Conservation (phyloP, 1,284 basidiomycete species). For the Malassezia caprae region DNA sequence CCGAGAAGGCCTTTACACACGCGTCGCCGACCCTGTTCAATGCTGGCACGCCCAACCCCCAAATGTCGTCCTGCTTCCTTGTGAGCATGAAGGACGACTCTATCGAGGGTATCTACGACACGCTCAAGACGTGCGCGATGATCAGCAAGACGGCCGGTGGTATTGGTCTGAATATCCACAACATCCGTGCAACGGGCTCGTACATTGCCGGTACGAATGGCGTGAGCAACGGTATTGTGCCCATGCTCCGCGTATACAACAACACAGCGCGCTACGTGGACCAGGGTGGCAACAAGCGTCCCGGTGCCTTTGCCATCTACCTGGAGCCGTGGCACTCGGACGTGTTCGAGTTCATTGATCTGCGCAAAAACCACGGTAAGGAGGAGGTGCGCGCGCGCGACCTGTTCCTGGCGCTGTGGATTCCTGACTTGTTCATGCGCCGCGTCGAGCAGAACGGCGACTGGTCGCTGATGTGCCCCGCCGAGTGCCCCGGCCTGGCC, state of each 20-base stretch:
- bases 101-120: conserved; percentile 98
- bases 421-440: conserved; percentile 75
- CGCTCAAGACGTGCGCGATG: conserved; percentile 95
- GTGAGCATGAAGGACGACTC: conserved; percentile 98
- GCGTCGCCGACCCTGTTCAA: conserved; percentile 98
- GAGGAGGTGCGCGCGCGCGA: conserved; percentile 95
- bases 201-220: conserved; percentile 89
- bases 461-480: conserved; percentile 97
- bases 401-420: conserved; percentile 97
- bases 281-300: conserved; percentile 98
- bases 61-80: conserved; percentile 94
- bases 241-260: conserved; percentile 97
- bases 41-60: conserved; percentile 87
- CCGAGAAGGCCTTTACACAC: conserved; percentile 77
- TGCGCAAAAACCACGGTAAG: conserved; percentile 98
- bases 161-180: conserved; percentile 91
- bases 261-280: conserved; percentile 98
- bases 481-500: conserved; percentile 80
- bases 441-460: conserved; percentile 58
- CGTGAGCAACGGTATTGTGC: conserved; percentile 96
- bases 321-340: conserved; percentile 97
- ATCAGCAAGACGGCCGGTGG: conserved; percentile 99
- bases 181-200: conserved; percentile 85
- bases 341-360: conserved; percentile 92
- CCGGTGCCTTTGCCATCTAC: conserved; percentile 95